Evolutionary conservation across 371 early-diverging fungal species (phyloP), one percentile per base, ranked within the genome.

Genomic region (Rhizopus delemar): DNA sequence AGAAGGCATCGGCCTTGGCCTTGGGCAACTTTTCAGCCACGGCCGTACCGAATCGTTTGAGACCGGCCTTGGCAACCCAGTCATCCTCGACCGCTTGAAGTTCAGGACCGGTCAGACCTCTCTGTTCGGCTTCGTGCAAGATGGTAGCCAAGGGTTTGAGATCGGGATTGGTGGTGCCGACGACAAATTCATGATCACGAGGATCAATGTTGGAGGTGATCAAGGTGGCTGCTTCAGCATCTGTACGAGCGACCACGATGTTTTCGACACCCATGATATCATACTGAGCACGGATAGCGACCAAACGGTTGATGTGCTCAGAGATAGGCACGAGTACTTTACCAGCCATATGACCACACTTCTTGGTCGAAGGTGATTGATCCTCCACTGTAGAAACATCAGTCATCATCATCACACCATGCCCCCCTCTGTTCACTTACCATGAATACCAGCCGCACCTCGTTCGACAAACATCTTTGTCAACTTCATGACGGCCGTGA

Each of bases 271-370:
- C 96, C 97, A 98, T 96, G 69, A 98, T 95, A 77, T 98, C 98
- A 69, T 91, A 95, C 84, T 98, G 97, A 55, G 94, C 90, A 71
- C 99, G 93, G 71, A 92, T 87, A 63, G 97, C 97, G 31, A 96
- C 90, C 53, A 98, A 80, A 53, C 99, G 92, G 85, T 93, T 95
- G 81, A 97, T 96, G 82, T 98, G 99, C 73, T 98, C 97, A 16
- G 89, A 86, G 51, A 94, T 93, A 34, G 99, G 96, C 8, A 98
- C 99, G 31, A 98, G 80, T 28, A 98, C 99, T 77, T 98, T 98
- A 63, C 98, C 98, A 51, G 96, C 97, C 96, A 98, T 95, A 80
- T 98, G 99, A 16, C 99, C 97, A 77, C 99, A 98, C 86, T 98
- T 98, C 73, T 98, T 98, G 63, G 95, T 95, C 57, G 92, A 90